Evolutionary conservation across 768 basidiomycete species (phyloP), one percentile per base, ranked within the genome.

Genomic region (Hypholoma sublateritium): DNA sequence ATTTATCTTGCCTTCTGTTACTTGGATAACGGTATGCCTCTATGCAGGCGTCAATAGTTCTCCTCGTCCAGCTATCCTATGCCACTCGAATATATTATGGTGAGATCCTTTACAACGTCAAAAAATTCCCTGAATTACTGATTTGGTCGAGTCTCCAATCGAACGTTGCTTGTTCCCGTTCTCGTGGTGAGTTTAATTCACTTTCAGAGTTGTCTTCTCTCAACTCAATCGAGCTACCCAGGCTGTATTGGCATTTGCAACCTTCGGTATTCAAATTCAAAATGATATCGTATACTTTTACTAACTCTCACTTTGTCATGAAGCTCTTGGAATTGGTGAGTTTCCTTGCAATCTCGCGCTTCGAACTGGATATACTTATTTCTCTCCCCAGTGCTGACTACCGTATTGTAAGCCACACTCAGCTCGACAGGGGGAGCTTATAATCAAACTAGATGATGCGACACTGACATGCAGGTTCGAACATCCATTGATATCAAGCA

Each of bases 1-100:
- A 9, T 7, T 5, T 9, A 6, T 32, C 28, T 32, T 32, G 5
- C 2, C 28, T 32, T 32, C 25, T 32, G 6, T 32, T 32, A 6
- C 9, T 32, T 32, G 28, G 1, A 7, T 9, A 32, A 1, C 28
- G 5, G 28, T 32, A 9, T 32, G 28, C 28, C 28, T 32, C 6
- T 6, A 7, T 32, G 12, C 17, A 57, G 56, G 56, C 25, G 3
- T 19, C 44, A 17, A 48, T 57, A 11, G 56, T 57, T 12, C 41
- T 51, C 12, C 25, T 57, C 17, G 56, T 57, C 1, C 56, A 57
- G n/a, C 39, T 57, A 2, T 42, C 48, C 19, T 57, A 57, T 24
- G 56, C 56, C 3, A 43, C 43, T 24, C 28, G 56, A 24, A 57
- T 57, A 16, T 57, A 57, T 25, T 34, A 41, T 16, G 25, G 56